Conservation (phyloP, 495 filamentous ascomycete species). For the Clohesyomyces aquaticus region DNA sequence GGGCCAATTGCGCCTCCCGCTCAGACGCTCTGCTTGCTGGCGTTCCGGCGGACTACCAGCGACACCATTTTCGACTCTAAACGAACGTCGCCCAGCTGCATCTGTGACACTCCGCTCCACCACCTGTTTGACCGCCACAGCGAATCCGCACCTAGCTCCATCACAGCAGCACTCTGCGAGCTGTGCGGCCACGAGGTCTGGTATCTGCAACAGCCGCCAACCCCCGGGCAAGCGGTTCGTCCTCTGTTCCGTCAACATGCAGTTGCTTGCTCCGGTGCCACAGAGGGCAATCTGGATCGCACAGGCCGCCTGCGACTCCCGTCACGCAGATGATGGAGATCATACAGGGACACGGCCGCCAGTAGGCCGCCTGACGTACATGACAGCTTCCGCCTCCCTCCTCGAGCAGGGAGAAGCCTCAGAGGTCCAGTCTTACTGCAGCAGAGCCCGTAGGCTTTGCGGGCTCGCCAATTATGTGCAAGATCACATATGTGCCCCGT, state of each 20-base stretch:
- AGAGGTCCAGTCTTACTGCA: conserved; percentile 1
- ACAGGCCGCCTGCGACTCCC: conserved; percentile 11
- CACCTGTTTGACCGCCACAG: conserved; percentile 3
- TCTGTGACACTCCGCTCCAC: conserved; percentile 13
- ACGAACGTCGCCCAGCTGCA: conserved; percentile 1
- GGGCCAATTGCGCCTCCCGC: not conserved
- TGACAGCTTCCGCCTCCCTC: conserved; percentile 1
- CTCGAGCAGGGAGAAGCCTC: conserved; percentile 12
- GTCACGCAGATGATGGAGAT: conserved; percentile 23
- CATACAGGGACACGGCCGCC: conserved; percentile 13
- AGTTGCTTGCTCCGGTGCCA: conserved; percentile 1
- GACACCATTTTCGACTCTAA: not conserved
- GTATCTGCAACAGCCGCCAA: conserved; percentile 8
- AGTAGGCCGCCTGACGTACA: conserved; percentile 11
- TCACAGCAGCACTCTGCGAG: conserved; percentile 13
- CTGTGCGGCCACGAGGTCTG: conserved; percentile 32
- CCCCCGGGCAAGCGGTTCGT: not conserved
- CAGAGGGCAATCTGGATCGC: conserved; percentile 1
- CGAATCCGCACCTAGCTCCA: not conserved
- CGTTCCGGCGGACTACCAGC: not conserved
- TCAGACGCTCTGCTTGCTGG: not conserved
- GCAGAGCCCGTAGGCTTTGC: not conserved
- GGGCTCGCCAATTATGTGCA: not conserved
- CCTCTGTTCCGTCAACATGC: not conserved
- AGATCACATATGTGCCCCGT: conserved; percentile 4